Conservation (phyloP, 345 rosid species). For the Moricandia moricandioides region DNA sequence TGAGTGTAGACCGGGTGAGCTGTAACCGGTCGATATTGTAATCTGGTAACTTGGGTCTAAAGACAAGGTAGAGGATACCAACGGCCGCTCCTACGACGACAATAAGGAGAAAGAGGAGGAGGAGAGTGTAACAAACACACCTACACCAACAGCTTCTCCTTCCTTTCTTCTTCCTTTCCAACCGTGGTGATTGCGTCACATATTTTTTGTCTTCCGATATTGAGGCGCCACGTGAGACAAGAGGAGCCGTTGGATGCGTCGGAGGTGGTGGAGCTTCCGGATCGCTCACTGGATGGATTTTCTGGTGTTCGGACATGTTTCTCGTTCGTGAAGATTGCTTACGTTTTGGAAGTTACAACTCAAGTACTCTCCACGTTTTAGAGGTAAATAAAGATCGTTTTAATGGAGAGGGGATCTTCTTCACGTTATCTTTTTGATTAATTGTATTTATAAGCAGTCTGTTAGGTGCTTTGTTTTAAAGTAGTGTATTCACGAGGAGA, state of each 20-base stretch:
- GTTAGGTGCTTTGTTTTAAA: conserved; percentile 1
- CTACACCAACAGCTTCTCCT: conserved; percentile 55
- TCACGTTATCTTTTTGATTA: conserved; percentile 16
- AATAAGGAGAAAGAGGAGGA: conserved; percentile 49
- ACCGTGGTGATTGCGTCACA: conserved; percentile 11
- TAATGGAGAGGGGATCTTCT: conserved; percentile 9
- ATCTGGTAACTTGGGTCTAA: conserved; percentile 75
- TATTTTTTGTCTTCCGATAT: conserved; percentile 41
- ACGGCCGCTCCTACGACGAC: conserved; percentile 39
- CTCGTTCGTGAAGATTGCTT: conserved; percentile 4
- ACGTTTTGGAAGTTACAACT: background rate
- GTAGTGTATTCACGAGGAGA: background rate
- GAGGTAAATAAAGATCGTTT: background rate
- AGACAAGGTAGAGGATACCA: conserved; percentile 67
- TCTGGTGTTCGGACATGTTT: conserved; percentile 60
- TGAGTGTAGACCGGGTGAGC: conserved; percentile 49
- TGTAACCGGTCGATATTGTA: conserved; percentile 56
- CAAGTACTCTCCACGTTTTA: background rate
- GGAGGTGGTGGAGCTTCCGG: conserved; percentile 44
- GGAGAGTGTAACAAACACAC: conserved; percentile 67
- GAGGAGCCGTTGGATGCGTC: conserved; percentile 48
- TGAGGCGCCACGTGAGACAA: conserved; percentile 46
- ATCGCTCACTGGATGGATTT: conserved; percentile 62
- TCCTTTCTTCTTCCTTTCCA: conserved; percentile 47
- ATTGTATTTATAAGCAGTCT: conserved; percentile 15